Base-by-base conservation (phyloP, 345 rosid species). In the Sonneratia alba region DNA sequence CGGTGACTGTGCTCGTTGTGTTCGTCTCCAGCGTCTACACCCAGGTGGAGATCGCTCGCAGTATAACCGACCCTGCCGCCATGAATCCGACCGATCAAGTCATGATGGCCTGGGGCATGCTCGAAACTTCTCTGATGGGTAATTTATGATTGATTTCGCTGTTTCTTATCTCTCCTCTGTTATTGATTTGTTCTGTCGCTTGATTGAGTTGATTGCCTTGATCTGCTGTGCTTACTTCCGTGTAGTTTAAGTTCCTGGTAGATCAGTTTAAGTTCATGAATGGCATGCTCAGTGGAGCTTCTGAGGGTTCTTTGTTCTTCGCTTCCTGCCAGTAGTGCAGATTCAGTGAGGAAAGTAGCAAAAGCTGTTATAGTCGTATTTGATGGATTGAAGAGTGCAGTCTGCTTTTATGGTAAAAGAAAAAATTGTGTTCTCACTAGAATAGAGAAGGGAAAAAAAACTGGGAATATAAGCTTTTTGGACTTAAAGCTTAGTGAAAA, bases 71-170 rank as follows among this genome's bases (percentile, higher is more conserved):
- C 57, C 82, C 77, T 8, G 93, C 84, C 2, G 82, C 68, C 66
- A 69, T 80, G 15, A 93, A 82, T 75, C 98, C 98, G 61, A 93
- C 98, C 36, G 98, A 93, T 73, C 89, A 89, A 76, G 85, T 93
- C 55, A 88, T 93, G 75, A 85, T 87, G 77, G 79, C 97, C 45
- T 84, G 70, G 64, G 86, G 85, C 81, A 83, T 91, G 78, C 97
- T 90, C 63, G 96, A 93, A 76, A 89, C 93, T 67, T 85, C 98
- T 84, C 91, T 92, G 36, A 87, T 92, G 94, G 97, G 97, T 92
- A 79, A 42, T 13, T 47, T 47, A n/a, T 72, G 13, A 22, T 53
- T 5, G 43, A 36, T 71, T 22, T 0, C 56, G 55, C 34, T 18
- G 34, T 13, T 16, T 12, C 14, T 63, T 11, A 9, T 47, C 51